phyloP scores from a whole-genome alignment of 768 basidiomycete genomes.

The Ephemerocybe angulata region DNA sequence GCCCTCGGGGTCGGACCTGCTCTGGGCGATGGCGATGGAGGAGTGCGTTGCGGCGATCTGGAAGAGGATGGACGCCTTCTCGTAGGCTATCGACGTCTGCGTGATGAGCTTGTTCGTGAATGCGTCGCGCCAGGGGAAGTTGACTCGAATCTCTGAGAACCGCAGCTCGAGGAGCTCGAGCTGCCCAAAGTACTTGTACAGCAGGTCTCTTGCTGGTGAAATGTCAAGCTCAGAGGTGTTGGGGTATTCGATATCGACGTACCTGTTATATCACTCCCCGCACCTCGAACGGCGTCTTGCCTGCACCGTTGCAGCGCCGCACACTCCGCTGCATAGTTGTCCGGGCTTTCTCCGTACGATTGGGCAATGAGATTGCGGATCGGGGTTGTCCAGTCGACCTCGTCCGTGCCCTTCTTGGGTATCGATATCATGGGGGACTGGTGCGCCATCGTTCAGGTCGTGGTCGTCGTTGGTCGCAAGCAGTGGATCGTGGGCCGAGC shows the following conservation, averaged over 20 bases:
- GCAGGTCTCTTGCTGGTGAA: slow-evolving; percentile 72
- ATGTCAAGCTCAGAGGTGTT: slow-evolving; percentile 1
- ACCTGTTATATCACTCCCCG: slow-evolving; percentile 96
- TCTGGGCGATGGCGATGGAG: slow-evolving; percentile 81
- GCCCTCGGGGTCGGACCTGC: slow-evolving; percentile 85
- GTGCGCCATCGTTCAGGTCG: slow-evolving; percentile 48
- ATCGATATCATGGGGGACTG: slow-evolving; percentile 90
- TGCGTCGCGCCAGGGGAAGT: slow-evolving; percentile 96
- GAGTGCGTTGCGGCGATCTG: slow-evolving; percentile 95
- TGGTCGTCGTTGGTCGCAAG: neutral
- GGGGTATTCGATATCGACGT: slow-evolving; percentile 16
- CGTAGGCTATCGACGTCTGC: slow-evolving; percentile 95
- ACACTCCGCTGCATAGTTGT: slow-evolving; percentile 82
- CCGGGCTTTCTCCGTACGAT: slow-evolving; percentile 91
- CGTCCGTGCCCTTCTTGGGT: slow-evolving; percentile 91
- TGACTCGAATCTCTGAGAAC: slow-evolving; percentile 94
- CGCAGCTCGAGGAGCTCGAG: slow-evolving; percentile 94
- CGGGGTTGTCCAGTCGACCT: slow-evolving; percentile 93
- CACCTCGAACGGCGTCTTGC: slow-evolving; percentile 94
- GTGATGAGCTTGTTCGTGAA: slow-evolving; percentile 92
- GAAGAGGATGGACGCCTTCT: slow-evolving; percentile 97
- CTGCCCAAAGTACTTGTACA: slow-evolving; percentile 99
- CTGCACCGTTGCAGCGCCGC: slow-evolving; percentile 83
- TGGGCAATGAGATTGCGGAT: slow-evolving; percentile 83
- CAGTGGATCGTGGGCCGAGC: too few relatives aligned